Percentiles rank a stretch among this genome's conserved stretches.
These are phyloP conservation scores for Rosellinia necatrix DNA, from an alignment of 2,329 filamentous ascomycete genomes.

Conservation along the genomic window DNA sequence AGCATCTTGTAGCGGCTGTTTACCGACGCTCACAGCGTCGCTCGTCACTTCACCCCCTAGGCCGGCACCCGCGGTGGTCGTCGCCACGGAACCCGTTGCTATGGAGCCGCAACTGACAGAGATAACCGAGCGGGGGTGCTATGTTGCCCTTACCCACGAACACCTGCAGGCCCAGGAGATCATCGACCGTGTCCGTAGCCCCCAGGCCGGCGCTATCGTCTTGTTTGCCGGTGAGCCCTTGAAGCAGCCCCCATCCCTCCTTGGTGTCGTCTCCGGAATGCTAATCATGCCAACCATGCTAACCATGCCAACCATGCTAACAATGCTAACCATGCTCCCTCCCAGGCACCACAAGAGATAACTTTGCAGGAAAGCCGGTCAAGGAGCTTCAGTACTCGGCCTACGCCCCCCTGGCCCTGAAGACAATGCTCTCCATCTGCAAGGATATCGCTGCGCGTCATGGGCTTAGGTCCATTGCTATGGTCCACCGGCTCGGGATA, in stretches of 20 bases:
- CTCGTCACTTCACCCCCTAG: too few relatives aligned
- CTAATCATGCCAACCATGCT: conserved; percentile 16
- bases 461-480: conserved; percentile 71
- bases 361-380: conserved; percentile 72
- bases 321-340: conserved; percentile 24
- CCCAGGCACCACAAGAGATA: conserved; percentile 76
- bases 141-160: conserved; percentile 70
- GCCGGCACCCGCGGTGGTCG: too few relatives aligned
- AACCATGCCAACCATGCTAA: not conserved
- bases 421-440: conserved; percentile 70
- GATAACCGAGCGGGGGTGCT: conserved; percentile 56
- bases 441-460: conserved; percentile 62
- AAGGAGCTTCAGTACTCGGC: conserved; percentile 76
- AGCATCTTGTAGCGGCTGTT: too few relatives aligned
- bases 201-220: conserved; percentile 76
- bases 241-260: not conserved
- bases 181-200: conserved; percentile 72
- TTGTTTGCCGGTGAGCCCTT: conserved; percentile 67
- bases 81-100: not conserved
- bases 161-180: conserved; percentile 60
- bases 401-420: conserved; percentile 72
- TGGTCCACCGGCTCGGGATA: conserved; percentile 81
- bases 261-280: not conserved
- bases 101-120: conserved; percentile 45
- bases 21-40: too few relatives aligned